Conservation (phyloP, 1,284 basidiomycete species). For the Ustilago xerochloae region DNA sequence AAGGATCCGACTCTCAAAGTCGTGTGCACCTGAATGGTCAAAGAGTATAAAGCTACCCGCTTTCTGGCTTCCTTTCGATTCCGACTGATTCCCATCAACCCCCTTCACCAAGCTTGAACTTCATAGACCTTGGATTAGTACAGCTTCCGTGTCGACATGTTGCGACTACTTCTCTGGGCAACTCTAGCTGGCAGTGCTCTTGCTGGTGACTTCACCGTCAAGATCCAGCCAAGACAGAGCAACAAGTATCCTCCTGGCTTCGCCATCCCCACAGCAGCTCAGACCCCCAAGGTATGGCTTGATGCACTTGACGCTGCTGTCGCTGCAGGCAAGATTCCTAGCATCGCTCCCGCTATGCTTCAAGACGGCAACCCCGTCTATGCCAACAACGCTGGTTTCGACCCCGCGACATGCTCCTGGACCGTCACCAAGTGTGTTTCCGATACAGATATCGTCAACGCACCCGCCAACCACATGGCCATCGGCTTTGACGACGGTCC, state of each 20-base stretch:
- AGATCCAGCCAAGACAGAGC: conserved; percentile 32
- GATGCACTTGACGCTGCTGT: conserved; percentile 41
- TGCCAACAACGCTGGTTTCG: conserved; percentile 34
- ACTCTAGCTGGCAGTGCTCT: conserved; percentile 30
- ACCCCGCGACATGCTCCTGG: conserved; percentile 51
- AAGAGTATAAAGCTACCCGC: conserved; percentile 2
- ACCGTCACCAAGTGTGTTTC: conserved; percentile 72
- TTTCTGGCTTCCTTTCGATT: background rate
- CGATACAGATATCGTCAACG: conserved; percentile 77
- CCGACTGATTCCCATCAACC: background rate
- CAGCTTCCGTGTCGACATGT: conserved; percentile 6
- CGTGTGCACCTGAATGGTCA: background rate
- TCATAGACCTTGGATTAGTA: background rate
- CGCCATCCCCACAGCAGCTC: conserved; percentile 17
- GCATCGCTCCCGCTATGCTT: conserved; percentile 31
- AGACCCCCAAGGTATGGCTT: conserved; percentile 51
- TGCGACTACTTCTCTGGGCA: conserved; percentile 28
- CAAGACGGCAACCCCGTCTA: conserved; percentile 38
- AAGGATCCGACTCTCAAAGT: background rate
- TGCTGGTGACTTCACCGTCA: conserved; percentile 41
- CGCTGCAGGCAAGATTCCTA: conserved; percentile 55
- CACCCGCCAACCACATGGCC: conserved; percentile 57
- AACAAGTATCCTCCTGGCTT: conserved; percentile 29
- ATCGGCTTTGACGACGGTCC: conserved; percentile 80
- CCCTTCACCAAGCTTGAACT: background rate